Conservation (phyloP, 495 filamentous ascomycete species). For the Talaromyces liani region DNA sequence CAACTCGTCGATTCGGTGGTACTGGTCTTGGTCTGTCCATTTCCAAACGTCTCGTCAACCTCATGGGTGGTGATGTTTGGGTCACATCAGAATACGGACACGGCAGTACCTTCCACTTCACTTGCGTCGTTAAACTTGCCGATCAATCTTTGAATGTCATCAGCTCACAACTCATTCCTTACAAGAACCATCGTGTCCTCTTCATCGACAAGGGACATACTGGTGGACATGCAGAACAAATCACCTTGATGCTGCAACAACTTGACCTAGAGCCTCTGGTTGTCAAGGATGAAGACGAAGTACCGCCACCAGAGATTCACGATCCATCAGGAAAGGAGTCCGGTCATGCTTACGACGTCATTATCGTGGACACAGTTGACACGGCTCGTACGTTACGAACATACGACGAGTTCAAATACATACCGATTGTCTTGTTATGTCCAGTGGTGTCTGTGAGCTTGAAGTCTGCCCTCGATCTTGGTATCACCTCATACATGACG, state of each 20-base stretch:
- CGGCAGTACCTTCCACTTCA: slow-evolving; percentile 96
- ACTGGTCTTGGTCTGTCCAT: slow-evolving; percentile 95
- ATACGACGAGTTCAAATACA: slow-evolving; percentile 94
- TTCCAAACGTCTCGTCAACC: slow-evolving; percentile 87
- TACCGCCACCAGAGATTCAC: slow-evolving; percentile 53
- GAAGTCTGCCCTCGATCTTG: slow-evolving; percentile 90
- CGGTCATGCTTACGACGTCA: slow-evolving; percentile 80
- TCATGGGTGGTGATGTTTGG: slow-evolving; percentile 98
- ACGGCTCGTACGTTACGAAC: slow-evolving; percentile 78
- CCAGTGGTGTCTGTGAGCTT: slow-evolving; percentile 87
- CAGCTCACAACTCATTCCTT: slow-evolving; percentile 76
- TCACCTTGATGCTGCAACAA: slow-evolving; percentile 70
- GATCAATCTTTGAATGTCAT: slow-evolving; percentile 75
- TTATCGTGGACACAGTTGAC: slow-evolving; percentile 91
- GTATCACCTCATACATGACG: slow-evolving; percentile 98
- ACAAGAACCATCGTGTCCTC: slow-evolving; percentile 80
- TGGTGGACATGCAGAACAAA: slow-evolving; percentile 60
- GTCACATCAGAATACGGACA: slow-evolving; percentile 89
- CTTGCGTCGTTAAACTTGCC: slow-evolving; percentile 84
- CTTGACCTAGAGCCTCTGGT: slow-evolving; percentile 78
- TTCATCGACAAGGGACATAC: slow-evolving; percentile 94
- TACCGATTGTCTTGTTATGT: slow-evolving; percentile 89
- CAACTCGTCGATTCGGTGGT: slow-evolving; percentile 92
- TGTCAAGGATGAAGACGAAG: slow-evolving; percentile 56
- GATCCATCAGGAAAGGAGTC: slow-evolving; percentile 49